Evolutionary conservation across 805 yeast species (phyloP), one percentile per base, ranked within the genome.

Genomic region (Kodamaea sagamina): DNA sequence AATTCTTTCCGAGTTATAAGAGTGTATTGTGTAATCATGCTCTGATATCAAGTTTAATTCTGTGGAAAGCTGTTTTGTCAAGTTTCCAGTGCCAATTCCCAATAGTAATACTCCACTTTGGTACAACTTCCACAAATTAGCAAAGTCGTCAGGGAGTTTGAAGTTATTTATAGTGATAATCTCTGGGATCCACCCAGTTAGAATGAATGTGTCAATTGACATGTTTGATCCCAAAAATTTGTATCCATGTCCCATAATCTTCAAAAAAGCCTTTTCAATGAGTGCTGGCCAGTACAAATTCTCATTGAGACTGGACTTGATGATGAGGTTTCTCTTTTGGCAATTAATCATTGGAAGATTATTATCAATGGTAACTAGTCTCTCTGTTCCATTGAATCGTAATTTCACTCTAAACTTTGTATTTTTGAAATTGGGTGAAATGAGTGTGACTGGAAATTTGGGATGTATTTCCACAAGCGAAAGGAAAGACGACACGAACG

Each of bases 101-200:
- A 87, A 36, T 22, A 82, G 49, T 17, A 81, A 59, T 2, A 63
- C 49, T 4, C 72, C 72, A 1, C 43, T 21, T 3, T 47, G 36
- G 57, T 73, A 73, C 19, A 47, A 35, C 3, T 45, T 29, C 60
- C 60, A 56, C 13, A 58, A 46, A 6, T 45, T 38, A 5, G 40
- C 43, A 13, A 64, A 49, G 11, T 50, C 44, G 9, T 42, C 49
- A 44, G 44, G 79, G 10, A 46, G 46, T 32, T 18, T 59, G 43
- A 72, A 81, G 67, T 61, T 50, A 15, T 63, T 57, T 4, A 75
- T 58, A 6, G 65, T 54, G 6, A 68, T 57, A 1, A 65, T 57
- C 46, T 86, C 89, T 0, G 96, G 96, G 5, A 84, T 58, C 82
- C 86, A 89, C 1, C 90, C 89, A 2, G 81, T 70, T 2, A 89